These are phyloP conservation scores for Nitzschia sp. DNA, from an alignment of 108 stramenopile genomes.

Conservation along the genomic window DNA sequence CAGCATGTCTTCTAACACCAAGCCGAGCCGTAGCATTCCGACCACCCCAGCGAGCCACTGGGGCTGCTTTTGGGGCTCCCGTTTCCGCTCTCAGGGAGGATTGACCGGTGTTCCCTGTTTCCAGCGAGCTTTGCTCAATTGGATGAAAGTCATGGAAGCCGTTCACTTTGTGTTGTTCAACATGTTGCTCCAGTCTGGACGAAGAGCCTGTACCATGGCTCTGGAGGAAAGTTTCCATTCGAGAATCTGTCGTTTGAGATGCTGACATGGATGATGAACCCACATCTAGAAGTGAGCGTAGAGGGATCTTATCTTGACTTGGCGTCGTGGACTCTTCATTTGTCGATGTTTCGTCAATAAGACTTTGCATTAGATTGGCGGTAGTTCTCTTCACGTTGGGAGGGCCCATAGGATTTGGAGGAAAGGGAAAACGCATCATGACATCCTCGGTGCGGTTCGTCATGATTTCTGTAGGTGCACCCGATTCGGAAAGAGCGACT, in stretches of 20 bases:
- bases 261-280: slow-evolving; percentile 4
- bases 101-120: not conserved
- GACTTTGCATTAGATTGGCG: slow-evolving; percentile 9
- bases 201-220: not conserved
- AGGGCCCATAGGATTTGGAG: not conserved
- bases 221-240: not conserved
- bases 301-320: not conserved
- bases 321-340: slow-evolving; percentile 1
- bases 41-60: not conserved
- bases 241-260: not conserved
- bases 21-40: not conserved
- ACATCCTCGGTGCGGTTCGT: slow-evolving; percentile 22
- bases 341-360: slow-evolving; percentile 12
- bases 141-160: too few relatives aligned
- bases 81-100: not conserved
- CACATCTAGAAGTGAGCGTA: slow-evolving; percentile 4
- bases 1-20: not conserved
- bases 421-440: not conserved
- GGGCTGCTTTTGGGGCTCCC: not conserved
- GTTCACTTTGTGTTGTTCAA: not conserved
- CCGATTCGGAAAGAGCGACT: slow-evolving; percentile 18
- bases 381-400: not conserved
- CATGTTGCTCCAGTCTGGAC: not conserved
- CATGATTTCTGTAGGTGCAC: slow-evolving; percentile 41
- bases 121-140: not conserved